Conservation (phyloP, 305 asterid species). For the Plantago coronopus region DNA sequence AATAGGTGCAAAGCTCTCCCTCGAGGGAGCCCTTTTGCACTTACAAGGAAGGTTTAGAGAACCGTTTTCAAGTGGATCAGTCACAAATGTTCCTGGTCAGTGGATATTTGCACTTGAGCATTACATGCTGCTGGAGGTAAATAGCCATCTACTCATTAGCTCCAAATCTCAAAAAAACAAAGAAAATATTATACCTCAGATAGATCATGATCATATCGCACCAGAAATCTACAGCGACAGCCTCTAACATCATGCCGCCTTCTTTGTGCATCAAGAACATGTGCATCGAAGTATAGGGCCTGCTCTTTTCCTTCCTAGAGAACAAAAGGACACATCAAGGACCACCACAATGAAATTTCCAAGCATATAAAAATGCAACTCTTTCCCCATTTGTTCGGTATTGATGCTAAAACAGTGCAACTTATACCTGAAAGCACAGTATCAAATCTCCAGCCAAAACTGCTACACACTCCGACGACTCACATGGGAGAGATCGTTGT, state of each 20-base stretch:
- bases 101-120: too few relatives aligned
- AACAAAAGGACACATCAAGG: constrained; percentile 14
- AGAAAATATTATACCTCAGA: constrained; percentile 60
- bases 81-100: too few relatives aligned
- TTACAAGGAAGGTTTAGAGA: too few relatives aligned
- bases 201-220: constrained; percentile 89
- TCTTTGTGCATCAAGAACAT: constrained; percentile 89
- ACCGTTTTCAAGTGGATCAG: too few relatives aligned
- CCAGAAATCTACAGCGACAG: constrained; percentile 93
- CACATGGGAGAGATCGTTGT: constrained; percentile 92
- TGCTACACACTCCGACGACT: constrained; percentile 85
- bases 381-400: background rate
- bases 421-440: constrained; percentile 79
- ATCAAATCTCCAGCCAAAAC: constrained; percentile 76
- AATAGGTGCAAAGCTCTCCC: too few relatives aligned
- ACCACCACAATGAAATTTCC: constrained; percentile 8
- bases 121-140: too few relatives aligned
- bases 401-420: constrained; percentile 20
- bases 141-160: background rate
- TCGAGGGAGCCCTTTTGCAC: too few relatives aligned
- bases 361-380: constrained; percentile 1
- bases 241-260: constrained; percentile 93
- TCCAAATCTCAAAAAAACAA: background rate
- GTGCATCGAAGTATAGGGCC: constrained; percentile 94
- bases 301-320: constrained; percentile 88